Evolutionary conservation across 1,284 basidiomycete genomes (phyloP).

Genomic region (Vanrija pseudolonga): DNA sequence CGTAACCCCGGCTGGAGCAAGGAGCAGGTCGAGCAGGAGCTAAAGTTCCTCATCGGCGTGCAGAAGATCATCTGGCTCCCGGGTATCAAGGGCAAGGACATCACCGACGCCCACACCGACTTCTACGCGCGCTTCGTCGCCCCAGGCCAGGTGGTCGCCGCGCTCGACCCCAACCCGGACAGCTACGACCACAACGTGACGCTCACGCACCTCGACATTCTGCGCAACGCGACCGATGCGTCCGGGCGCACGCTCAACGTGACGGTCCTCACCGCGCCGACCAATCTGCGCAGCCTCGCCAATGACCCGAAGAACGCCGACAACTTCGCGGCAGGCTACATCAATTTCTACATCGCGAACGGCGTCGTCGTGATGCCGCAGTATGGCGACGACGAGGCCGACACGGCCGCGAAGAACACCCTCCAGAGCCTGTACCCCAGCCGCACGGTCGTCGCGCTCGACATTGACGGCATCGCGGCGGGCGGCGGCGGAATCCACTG

Average conservation of each 20-base stretch:
- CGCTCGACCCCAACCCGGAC: background rate
- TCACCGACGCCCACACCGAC: background rate
- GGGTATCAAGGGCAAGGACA: constrained; percentile 35
- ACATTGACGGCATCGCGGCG: background rate
- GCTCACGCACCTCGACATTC: background rate
- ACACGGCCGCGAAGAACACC: background rate
- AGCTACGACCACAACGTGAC: background rate
- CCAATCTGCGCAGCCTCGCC: background rate
- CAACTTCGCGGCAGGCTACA: constrained; percentile 14
- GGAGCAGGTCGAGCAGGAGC: background rate
- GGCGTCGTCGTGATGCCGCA: background rate
- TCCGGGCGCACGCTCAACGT: background rate
- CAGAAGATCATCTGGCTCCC: background rate
- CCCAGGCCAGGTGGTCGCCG: background rate
- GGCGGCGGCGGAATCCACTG: background rate
- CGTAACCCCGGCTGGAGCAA: background rate
- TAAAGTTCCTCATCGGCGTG: background rate
- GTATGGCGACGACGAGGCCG: background rate
- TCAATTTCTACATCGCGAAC: background rate
- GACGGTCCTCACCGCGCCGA: background rate
- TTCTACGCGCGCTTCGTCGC: background rate
- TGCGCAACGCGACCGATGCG: background rate
- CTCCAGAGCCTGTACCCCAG: background rate
- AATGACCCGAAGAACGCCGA: background rate
- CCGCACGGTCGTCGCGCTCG: background rate